Conservation (phyloP, 192 early-diverging fungal genomes). For the Bifiguratus adelaidae region DNA sequence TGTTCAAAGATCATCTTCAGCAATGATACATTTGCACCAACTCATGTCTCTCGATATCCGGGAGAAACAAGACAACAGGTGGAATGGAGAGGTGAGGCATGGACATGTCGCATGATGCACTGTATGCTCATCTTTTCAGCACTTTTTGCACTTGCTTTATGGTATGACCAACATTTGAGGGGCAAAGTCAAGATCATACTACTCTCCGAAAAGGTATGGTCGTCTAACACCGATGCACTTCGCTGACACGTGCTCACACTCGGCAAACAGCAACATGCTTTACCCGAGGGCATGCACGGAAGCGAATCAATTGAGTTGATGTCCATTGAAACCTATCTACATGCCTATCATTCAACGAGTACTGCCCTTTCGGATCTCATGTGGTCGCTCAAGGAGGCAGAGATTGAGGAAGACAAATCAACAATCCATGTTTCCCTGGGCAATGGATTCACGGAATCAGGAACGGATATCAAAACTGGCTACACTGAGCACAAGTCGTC, state of each 20-base stretch:
- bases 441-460: not conserved
- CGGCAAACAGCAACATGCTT: no score
- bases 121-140: slow-evolving; percentile 15
- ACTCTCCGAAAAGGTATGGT: slow-evolving; percentile 26
- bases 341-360: not conserved
- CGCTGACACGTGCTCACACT: not conserved
- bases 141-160: slow-evolving; percentile 33
- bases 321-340: not conserved
- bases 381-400: slow-evolving; percentile 35
- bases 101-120: not conserved
- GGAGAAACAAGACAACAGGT: slow-evolving; percentile 24
- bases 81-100: slow-evolving; percentile 24
- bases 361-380: slow-evolving; percentile 33
- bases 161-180: slow-evolving; percentile 47
- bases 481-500: slow-evolving; percentile 30
- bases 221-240: not conserved
- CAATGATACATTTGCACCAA: slow-evolving; percentile 51
- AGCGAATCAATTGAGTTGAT: no score
- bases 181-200: slow-evolving; percentile 23
- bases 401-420: slow-evolving; percentile 31
- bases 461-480: not conserved
- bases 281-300: no score
- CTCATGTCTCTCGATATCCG: slow-evolving; percentile 16
- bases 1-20: slow-evolving; percentile 52
- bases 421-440: slow-evolving; percentile 6